Evolutionary conservation across 2,329 filamentous ascomycete genomes (phyloP).

Genomic region (Claviceps sp.): DNA sequence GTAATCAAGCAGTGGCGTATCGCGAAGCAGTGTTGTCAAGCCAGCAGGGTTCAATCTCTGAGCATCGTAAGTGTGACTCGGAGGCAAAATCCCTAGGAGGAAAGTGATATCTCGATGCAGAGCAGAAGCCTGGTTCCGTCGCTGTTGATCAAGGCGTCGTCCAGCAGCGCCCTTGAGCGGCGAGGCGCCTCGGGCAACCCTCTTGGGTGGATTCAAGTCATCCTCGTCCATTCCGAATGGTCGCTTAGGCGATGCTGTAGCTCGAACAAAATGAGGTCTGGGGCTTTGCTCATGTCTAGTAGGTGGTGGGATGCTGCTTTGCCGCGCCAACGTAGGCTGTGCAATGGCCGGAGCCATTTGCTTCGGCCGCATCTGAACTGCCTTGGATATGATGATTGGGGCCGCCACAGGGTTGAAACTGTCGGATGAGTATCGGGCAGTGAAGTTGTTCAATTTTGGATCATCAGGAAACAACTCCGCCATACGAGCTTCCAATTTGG

Average conservation of each 20-base stretch:
- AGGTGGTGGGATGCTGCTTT: conserved; percentile 26
- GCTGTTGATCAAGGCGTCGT: conserved; percentile 68
- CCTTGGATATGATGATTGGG: conserved; percentile 72
- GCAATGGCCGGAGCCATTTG: conserved; percentile 41
- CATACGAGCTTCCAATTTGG: conserved; percentile 87
- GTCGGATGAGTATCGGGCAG: conserved; percentile 55
- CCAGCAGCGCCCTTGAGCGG: conserved; percentile 85
- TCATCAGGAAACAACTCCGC: conserved; percentile 85
- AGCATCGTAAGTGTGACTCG: conserved; percentile 57
- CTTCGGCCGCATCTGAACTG: conserved; percentile 60
- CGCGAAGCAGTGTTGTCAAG: conserved; percentile 60
- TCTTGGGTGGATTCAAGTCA: conserved; percentile 62
- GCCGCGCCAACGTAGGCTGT: conserved; percentile 29
- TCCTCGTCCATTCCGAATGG: conserved; percentile 58
- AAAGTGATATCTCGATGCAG: conserved; percentile 59
- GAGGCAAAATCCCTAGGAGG: conserved; percentile 60
- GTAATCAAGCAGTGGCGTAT: conserved; percentile 51
- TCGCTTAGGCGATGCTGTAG: conserved; percentile 45
- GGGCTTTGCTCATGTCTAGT: conserved; percentile 28
- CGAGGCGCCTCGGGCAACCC: conserved; percentile 78
- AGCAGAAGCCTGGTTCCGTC: conserved; percentile 48
- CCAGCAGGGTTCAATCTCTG: conserved; percentile 56
- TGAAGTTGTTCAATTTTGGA: conserved; percentile 61
- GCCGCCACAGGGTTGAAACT: conserved; percentile 71
- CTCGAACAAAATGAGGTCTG: conserved; percentile 31